Evolutionary conservation across 495 filamentous ascomycete genomes (phyloP), one percentile per base, ranked within the genome.

Genomic region (Penicillium ochrochloron): DNA sequence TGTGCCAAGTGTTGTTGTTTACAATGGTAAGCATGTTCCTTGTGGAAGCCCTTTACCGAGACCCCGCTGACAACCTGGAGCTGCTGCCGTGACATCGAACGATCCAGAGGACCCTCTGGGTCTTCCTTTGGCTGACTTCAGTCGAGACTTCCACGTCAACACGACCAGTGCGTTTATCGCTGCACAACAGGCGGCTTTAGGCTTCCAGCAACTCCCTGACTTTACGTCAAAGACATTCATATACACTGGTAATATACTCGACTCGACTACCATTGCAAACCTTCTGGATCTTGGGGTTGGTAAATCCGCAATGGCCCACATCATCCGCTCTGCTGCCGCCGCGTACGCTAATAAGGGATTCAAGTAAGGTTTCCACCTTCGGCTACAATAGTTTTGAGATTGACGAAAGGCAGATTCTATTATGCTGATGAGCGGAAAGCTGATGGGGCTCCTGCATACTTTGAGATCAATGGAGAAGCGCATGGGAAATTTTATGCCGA

Each of bases 1-100:
- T 58, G n/a, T 71, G 33, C 82, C 82, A 53, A 77, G 70, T 64
- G 81, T 83, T 19, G 82, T 84, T 19, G 70, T 84, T 25, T 84
- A 83, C 66, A 84, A 84, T 72, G 80, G 82, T 82, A 69, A 34
- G 48, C 19, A 54, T 61, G 21, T 25, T 61, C 59, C 19, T 37
- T 5, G 39, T 41, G 11, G 33, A 35, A 35, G 33, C 33, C 33
- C 6, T 35, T 35, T 35, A 35, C 8, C 33, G 33, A 35, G 8
- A 35, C 6, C 33, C 33, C 33, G 8, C 33, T 35, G 33, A 35
- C 33, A 35, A 8, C 33, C 6, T 35, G 33, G 8, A 35, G 33
- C 33, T 3, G 2, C 33, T 35, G 33, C 33, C 33, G 33, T 2
- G 2, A 6, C 33, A 3, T 6, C 33, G 33, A 35, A 35, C 33